Evolutionary conservation across 2,329 filamentous ascomycete species (phyloP), one percentile per base, ranked within the genome.

Genomic region (Fusarium acutatum): DNA sequence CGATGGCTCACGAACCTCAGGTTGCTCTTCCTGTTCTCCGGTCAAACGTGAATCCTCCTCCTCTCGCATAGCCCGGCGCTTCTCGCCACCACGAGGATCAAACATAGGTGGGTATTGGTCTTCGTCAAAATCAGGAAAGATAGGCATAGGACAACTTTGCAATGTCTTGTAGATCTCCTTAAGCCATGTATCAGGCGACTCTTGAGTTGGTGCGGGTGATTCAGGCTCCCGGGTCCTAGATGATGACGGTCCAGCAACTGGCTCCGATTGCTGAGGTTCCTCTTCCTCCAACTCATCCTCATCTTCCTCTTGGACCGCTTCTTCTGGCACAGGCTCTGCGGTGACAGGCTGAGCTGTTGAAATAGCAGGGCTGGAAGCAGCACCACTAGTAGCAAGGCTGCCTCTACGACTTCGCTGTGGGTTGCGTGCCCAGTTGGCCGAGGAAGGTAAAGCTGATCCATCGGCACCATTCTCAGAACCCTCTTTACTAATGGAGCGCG

Each of bases 341-440:
- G 87, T 86, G 8, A 82, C 88, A 14, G 90, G 89, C 38, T 90
- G 77, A 3, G 89, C 86, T 50, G 85, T 85, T 6, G 90, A 91
- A n/a, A 91, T 88, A 41, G 93, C 92, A 50, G 96, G 95, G 80
- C 95, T 98, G 6, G 94, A 92, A 32, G 94, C 91, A 26, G 94
- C 93, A 72, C 90, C 91, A 78, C 93, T 97, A 2, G 94, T 95
- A 37, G 94, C 92, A 75, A 95, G 90, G 78, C 95, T 97, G 68
- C 90, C 93, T 75, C 89, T 90, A 78, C 91, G 91, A 82, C 89
- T 94, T 66, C 87, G 88, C 82, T 86, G 90, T 64, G 91, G 86
- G 79, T 92, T 89, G 80, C 91, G 86, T 84, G 96, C 96, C 96
- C 96, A 99, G 79, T 92, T 98, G 9, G 96, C 96, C 7, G 95